phyloP scores from a whole-genome alignment of 2,329 filamentous ascomycete genomes.

The Ilyonectria robusta region DNA sequence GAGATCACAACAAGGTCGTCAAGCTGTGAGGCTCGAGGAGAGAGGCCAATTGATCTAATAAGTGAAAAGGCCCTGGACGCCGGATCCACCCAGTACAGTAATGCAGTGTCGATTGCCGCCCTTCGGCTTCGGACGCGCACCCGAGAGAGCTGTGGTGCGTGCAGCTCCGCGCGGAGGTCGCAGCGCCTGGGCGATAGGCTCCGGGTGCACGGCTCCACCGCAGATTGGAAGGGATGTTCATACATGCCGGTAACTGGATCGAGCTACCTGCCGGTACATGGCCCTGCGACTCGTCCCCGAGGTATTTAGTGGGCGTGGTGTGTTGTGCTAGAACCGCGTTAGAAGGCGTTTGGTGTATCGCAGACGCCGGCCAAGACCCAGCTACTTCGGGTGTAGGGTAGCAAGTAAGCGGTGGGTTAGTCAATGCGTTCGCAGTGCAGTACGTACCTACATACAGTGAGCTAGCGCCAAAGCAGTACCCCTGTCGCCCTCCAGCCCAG shows the following conservation, averaged over 20 bases:
- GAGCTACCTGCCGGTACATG: background rate
- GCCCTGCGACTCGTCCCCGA: background rate
- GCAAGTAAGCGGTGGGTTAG: slow-evolving; percentile 11
- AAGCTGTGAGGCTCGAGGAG: background rate
- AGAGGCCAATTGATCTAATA: slow-evolving; percentile 24
- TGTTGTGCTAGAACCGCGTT: slow-evolving; percentile 15
- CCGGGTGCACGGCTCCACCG: slow-evolving; percentile 5
- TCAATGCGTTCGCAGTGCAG: background rate
- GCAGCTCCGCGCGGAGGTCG: background rate
- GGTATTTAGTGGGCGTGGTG: background rate
- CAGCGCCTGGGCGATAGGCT: background rate
- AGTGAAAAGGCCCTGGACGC: slow-evolving; percentile 6
- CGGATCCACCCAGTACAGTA: slow-evolving; percentile 10
- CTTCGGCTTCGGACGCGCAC: slow-evolving; percentile 22
- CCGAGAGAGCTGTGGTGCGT: slow-evolving; percentile 10
- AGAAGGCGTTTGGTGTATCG: slow-evolving; percentile 11
- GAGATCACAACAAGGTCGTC: slow-evolving; percentile 7
- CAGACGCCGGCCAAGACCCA: slow-evolving; percentile 7
- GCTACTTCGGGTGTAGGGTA: slow-evolving; percentile 34
- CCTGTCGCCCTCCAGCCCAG: background rate
- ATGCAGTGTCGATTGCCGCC: slow-evolving; percentile 6
- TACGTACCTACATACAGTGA: no score
- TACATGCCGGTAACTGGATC: background rate
- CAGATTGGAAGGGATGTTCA: background rate
- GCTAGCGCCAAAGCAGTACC: slow-evolving; percentile 1